Evolutionary conservation across 2,329 filamentous ascomycete species (phyloP), one percentile per base, ranked within the genome.

Genomic region (Sarocladiaceae sp.): DNA sequence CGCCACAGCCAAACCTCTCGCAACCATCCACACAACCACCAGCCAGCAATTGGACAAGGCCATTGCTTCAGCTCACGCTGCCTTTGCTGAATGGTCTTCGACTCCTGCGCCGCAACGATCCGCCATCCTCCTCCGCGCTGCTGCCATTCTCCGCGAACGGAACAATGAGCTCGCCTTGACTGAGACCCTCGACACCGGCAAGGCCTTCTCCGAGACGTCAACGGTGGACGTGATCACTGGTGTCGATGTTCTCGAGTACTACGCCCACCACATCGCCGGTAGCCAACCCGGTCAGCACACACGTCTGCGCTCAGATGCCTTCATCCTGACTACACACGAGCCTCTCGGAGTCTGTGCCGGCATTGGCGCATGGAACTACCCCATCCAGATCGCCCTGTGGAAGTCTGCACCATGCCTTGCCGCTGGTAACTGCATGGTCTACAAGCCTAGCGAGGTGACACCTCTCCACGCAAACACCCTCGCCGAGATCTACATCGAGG

Each of bases 341-440:
- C 79, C 90, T 4, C 73, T 95, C 17, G 90, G 90, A 23, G 89
- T 94, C 13, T 95, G 90, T 66, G 90, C 82, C 13, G 90, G 88
- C 53, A 95, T 95, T 58, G 90, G 90, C 52, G 90, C 90, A 13
- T 95, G 90, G 90, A 95, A 95, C 70, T 95, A 95, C 65, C 90
- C 90, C 12, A 88, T 95, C 57, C 90, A 95, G 67, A 95, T 95
- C 58, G 90, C 90, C 8, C 76, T 95, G 1, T 95, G 90, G 90
- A 95, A 95, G 69, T 91, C 88, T 1, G 89, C 87, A 1, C 88
- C 90, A 0, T 94, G 90, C 60, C 77, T 95, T 13, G 89, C 90
- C 3, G 90, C 90, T 1, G 90, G 90, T 18, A 95, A 95, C 70
- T 89, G 86, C 64, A 92, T 95, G 87, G 82, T 95, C 40, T 95